Evolutionary conservation across 73 alveolate genomes (phyloP).

Genomic region (Uronychia binucleata): DNA sequence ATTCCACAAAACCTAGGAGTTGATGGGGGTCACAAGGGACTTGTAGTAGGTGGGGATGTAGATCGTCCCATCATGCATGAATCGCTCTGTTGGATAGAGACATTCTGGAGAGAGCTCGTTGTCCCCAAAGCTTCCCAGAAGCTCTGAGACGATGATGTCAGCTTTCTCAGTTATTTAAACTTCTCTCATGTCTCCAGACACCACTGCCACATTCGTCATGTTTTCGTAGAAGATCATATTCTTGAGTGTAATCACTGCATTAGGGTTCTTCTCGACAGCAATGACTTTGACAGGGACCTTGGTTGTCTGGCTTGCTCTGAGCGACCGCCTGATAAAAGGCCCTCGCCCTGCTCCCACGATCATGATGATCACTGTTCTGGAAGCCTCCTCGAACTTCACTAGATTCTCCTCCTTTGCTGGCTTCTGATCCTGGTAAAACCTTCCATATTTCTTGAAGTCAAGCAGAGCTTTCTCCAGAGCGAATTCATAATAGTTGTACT

Average conservation of each 20-base stretch:
- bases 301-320: constrained; percentile 68
- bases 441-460: constrained; percentile 47
- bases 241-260: constrained; percentile 79
- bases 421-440: constrained; percentile 12
- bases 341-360: constrained; percentile 98
- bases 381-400: not conserved
- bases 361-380: constrained; percentile 59
- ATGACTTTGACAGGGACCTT: constrained; percentile 60
- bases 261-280: constrained; percentile 84
- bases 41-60: constrained; percentile 76
- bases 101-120: constrained; percentile 97
- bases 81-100: constrained; percentile 73
- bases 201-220: constrained; percentile 53
- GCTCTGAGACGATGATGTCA: constrained; percentile 89
- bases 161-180: constrained; percentile 65
- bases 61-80: constrained; percentile 71
- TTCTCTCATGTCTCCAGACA: constrained; percentile 80
- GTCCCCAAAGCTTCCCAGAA: constrained; percentile 96
- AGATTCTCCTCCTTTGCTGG: constrained; percentile 1
- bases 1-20: constrained; percentile 75
- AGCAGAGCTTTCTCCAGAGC: constrained; percentile 62
- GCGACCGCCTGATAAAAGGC: constrained; percentile 85
- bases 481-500: constrained; percentile 77
- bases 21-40: constrained; percentile 76
- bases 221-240: constrained; percentile 52